These are phyloP conservation scores for Ensete glaucum DNA, from an alignment of 176 grass and related monocot genomes.

Conservation along the genomic window DNA sequence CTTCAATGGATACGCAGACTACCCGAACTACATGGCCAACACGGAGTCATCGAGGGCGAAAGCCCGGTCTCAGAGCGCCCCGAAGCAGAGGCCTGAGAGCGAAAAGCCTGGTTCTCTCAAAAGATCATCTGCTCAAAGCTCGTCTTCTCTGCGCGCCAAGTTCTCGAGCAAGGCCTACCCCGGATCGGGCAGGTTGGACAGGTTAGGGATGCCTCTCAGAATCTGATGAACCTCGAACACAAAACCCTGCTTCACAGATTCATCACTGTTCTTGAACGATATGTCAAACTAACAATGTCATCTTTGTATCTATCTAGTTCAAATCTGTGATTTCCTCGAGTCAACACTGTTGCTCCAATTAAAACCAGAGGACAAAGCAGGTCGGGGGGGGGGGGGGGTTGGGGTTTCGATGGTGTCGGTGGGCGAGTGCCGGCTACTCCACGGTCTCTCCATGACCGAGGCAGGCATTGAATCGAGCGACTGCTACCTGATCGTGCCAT, in stretches of 20 bases:
- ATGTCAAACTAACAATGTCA: not conserved
- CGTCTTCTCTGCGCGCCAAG: conserved; percentile 29
- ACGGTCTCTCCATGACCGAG: conserved; percentile 5
- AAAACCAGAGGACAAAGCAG: not conserved
- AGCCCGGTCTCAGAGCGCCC: conserved; percentile 78
- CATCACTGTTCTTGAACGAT: not conserved
- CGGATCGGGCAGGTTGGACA: conserved; percentile 33
- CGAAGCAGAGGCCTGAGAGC: conserved; percentile 53
- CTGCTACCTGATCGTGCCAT: not conserved
- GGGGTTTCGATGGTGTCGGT: conserved; percentile 7
- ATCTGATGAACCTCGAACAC: conserved; percentile 12
- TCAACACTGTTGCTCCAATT: too few species aligned
- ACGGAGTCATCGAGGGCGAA: conserved; percentile 86
- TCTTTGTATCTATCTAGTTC: not conserved
- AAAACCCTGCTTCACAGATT: conserved; percentile 4
- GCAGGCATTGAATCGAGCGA: not conserved
- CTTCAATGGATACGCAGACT: conserved; percentile 69
- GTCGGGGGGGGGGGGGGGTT: too few species aligned
- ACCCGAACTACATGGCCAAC: conserved; percentile 95
- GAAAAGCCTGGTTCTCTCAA: conserved; percentile 48
- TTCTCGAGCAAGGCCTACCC: conserved; percentile 40
- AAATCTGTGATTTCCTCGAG: too few species aligned
- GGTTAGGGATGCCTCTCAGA: conserved; percentile 31
- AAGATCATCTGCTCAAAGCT: conserved; percentile 37
- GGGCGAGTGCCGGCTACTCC: conserved; percentile 17